Conservation (phyloP, 2,329 filamentous ascomycete genomes). For the Ascochyta koolunga region DNA sequence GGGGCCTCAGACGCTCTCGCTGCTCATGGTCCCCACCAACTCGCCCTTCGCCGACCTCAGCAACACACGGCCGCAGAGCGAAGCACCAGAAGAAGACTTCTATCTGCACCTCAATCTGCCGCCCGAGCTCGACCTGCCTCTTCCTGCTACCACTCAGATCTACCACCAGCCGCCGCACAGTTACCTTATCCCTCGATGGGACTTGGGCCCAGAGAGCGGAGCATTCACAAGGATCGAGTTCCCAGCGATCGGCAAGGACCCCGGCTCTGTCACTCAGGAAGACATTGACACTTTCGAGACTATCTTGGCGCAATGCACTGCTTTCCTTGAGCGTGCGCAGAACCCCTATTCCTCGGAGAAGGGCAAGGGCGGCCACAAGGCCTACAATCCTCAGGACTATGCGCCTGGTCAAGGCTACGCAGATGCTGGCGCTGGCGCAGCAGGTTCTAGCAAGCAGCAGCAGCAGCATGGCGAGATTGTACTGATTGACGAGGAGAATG, state of each 20-base stretch:
- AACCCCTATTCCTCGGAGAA: slow-evolving; percentile 56
- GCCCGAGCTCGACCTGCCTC: slow-evolving; percentile 88
- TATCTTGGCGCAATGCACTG: slow-evolving; percentile 95
- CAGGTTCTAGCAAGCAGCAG: slow-evolving; percentile 41
- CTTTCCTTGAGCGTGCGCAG: slow-evolving; percentile 84
- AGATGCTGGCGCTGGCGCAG: slow-evolving; percentile 49
- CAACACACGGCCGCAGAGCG: slow-evolving; percentile 62
- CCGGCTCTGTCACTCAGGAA: slow-evolving; percentile 74
- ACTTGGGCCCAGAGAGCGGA: slow-evolving; percentile 83
- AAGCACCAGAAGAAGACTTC: slow-evolving; percentile 75
- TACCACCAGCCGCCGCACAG: slow-evolving; percentile 93
- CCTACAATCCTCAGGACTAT: slow-evolving; percentile 83
- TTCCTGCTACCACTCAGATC: slow-evolving; percentile 95
- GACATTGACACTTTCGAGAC: slow-evolving; percentile 97
- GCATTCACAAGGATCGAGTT: slow-evolving; percentile 96
- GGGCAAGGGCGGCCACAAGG: slow-evolving; percentile 40
- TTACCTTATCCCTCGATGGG: slow-evolving; percentile 95
- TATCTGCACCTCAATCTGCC: slow-evolving; percentile 95
- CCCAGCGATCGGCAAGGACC: slow-evolving; percentile 71
- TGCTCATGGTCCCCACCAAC: slow-evolving; percentile 94
- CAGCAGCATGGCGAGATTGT: slow-evolving; percentile 74
- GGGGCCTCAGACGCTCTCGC: slow-evolving; percentile 86
- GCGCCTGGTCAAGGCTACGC: slow-evolving; percentile 80
- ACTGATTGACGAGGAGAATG: slow-evolving; percentile 92
- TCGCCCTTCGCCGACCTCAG: slow-evolving; percentile 67